These are phyloP conservation scores for Avena sativa DNA, from an alignment of 176 grass and related monocot genomes.

Conservation along the genomic window DNA sequence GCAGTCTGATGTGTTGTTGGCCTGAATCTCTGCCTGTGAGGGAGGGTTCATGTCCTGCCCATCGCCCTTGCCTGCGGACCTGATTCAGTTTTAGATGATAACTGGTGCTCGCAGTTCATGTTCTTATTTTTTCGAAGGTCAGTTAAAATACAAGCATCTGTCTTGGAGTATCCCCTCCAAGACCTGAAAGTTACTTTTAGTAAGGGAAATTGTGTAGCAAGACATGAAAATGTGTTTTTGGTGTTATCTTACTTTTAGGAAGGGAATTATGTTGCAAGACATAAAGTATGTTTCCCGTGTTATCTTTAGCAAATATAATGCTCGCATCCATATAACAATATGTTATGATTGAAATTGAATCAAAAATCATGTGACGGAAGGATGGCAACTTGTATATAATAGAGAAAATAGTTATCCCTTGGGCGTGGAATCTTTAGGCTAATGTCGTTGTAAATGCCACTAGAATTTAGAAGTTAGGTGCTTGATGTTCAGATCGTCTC, in stretches of 20 bases:
- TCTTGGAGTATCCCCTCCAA: neutral
- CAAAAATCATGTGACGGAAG: neutral
- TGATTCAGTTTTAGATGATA: neutral
- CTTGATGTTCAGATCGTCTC: neutral
- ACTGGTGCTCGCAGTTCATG: neutral
- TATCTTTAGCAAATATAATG: neutral
- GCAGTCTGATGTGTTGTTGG: neutral
- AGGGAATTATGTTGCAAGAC: no score
- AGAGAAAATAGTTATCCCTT: neutral
- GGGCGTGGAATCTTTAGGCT: neutral
- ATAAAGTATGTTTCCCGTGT: neutral
- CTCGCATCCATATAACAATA: neutral
- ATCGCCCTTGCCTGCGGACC: neutral
- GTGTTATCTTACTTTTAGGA: neutral
- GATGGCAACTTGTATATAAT: neutral
- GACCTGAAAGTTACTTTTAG: neutral
- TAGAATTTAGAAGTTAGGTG: neutral
- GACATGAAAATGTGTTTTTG: neutral
- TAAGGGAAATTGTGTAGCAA: neutral
- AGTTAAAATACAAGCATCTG: neutral
- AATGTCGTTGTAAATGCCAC: neutral
- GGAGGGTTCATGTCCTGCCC: neutral
- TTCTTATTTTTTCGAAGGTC: neutral
- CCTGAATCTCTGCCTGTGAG: neutral
- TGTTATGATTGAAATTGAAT: neutral